Conservation (phyloP, 768 basidiomycete genomes). For the Tephrocybe rancida region DNA sequence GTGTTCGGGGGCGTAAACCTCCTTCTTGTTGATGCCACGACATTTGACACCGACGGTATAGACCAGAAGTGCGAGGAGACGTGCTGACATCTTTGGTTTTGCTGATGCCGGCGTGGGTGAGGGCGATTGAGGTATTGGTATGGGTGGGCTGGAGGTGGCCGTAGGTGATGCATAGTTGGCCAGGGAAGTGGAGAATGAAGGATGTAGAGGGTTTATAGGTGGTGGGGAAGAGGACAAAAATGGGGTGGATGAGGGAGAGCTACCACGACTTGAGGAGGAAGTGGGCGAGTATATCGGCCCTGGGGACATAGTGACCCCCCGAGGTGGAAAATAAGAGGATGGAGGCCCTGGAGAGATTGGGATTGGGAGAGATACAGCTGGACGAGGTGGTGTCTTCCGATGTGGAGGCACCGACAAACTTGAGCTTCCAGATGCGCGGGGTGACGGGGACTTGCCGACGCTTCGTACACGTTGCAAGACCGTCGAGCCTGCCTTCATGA, state of each 20-base stretch:
- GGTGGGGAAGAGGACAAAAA: background rate
- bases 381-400: background rate
- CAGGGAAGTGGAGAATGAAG: background rate
- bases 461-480: conserved; percentile 44
- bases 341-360: background rate
- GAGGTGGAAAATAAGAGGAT: background rate
- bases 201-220: background rate
- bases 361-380: conserved; percentile 3
- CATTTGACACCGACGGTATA: conserved; percentile 98
- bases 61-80: conserved; percentile 79
- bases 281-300: background rate
- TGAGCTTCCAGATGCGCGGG: conserved; percentile 13
- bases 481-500: conserved; percentile 38
- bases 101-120: conserved; percentile 20
- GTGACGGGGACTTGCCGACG: conserved; percentile 27
- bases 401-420: conserved; percentile 8
- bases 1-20: conserved; percentile 82
- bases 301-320: conserved; percentile 2
- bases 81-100: conserved; percentile 75
- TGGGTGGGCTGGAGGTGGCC: conserved; percentile 9
- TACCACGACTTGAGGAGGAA: background rate
- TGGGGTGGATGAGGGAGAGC: background rate
- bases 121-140: conserved; percentile 1
- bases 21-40: conserved; percentile 89
- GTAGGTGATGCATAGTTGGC: background rate